Percentiles rank a stretch among this genome's conserved stretches.
Evolutionary conservation across 2,329 filamentous ascomycete species (phyloP).

Genomic region (Dactylellina leptospora): DNA sequence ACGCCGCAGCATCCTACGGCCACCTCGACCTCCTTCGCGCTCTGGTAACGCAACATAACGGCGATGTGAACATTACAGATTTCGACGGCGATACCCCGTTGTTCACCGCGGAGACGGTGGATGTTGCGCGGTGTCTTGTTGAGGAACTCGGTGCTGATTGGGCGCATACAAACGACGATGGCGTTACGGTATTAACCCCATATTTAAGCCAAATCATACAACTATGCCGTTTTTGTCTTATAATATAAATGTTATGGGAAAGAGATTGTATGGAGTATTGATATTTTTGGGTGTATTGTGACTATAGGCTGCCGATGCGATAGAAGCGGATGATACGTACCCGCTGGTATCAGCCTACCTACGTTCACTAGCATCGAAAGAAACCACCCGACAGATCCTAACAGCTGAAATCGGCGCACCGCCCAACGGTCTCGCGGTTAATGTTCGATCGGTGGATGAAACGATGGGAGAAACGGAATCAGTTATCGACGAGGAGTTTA

Average conservation of each 20-base stretch:
- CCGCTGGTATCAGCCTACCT: constrained; percentile 79
- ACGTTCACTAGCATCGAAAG: constrained; percentile 58
- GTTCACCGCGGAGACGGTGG: constrained; percentile 85
- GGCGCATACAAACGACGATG: constrained; percentile 73
- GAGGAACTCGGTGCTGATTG: constrained; percentile 81
- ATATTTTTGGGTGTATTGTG: not conserved
- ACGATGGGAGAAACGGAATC: constrained; percentile 69
- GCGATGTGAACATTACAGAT: constrained; percentile 81
- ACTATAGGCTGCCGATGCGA: constrained; percentile 68
- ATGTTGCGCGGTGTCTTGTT: constrained; percentile 79
- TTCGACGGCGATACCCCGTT: constrained; percentile 94
- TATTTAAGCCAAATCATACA: constrained; percentile 58
- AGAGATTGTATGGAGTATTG: not conserved
- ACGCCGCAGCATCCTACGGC: constrained; percentile 91
- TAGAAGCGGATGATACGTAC: constrained; percentile 79
- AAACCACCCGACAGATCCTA: constrained; percentile 58
- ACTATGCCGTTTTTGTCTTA: not conserved
- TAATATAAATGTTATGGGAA: not conserved
- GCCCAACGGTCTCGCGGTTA: constrained; percentile 79
- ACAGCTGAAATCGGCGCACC: constrained; percentile 62
- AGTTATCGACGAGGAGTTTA: constrained; percentile 78
- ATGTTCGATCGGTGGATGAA: constrained; percentile 77
- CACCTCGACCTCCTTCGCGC: constrained; percentile 80
- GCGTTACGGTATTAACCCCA: constrained; percentile 80
- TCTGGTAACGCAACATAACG: constrained; percentile 78